A percentile compares a stretch with the other conserved stretches of the same genome.
These are phyloP conservation scores for Ascochyta rabiei DNA, from an alignment of 2,329 filamentous ascomycete genomes.

Conservation along the genomic window DNA sequence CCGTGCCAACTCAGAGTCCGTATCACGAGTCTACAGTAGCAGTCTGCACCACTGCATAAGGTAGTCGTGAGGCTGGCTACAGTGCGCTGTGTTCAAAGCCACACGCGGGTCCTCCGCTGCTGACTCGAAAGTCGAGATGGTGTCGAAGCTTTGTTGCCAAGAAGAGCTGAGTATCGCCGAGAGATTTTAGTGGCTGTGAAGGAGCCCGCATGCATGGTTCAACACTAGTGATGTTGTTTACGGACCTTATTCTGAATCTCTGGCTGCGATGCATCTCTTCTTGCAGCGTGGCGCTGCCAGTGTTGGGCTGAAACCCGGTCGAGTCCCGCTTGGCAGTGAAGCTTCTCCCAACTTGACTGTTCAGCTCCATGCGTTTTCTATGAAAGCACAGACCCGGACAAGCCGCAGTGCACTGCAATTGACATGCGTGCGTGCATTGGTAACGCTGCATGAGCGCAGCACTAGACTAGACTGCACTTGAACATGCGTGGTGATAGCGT, in stretches of 20 bases:
- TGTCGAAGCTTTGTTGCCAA: constrained; percentile 13
- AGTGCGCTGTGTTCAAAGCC: constrained; percentile 3
- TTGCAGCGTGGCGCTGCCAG: constrained; percentile 8
- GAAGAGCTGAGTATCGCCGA: constrained; percentile 3
- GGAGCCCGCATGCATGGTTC: background rate
- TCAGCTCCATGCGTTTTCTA: constrained; percentile 2
- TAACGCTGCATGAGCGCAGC: constrained; percentile 6
- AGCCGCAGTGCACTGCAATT: background rate
- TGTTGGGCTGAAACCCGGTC: constrained; percentile 9
- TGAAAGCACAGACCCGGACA: constrained; percentile 4
- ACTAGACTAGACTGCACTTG: constrained; percentile 7
- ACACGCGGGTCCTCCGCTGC: constrained; percentile 1
- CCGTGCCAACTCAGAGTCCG: background rate
- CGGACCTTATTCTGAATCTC: background rate
- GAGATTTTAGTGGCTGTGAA: constrained; percentile 13
- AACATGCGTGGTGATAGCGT: background rate
- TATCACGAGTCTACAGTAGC: constrained; percentile 7
- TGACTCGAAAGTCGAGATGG: background rate
- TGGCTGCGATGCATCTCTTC: constrained; percentile 5
- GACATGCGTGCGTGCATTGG: constrained; percentile 3
- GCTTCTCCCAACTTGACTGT: constrained; percentile 19
- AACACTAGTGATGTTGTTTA: constrained; percentile 2
- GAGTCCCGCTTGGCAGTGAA: constrained; percentile 15
- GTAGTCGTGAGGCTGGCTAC: constrained; percentile 6
- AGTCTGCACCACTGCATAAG: background rate